Evolutionary conservation across 768 basidiomycete genomes (phyloP).

Genomic region (Kwoniella newhampshirensis): DNA sequence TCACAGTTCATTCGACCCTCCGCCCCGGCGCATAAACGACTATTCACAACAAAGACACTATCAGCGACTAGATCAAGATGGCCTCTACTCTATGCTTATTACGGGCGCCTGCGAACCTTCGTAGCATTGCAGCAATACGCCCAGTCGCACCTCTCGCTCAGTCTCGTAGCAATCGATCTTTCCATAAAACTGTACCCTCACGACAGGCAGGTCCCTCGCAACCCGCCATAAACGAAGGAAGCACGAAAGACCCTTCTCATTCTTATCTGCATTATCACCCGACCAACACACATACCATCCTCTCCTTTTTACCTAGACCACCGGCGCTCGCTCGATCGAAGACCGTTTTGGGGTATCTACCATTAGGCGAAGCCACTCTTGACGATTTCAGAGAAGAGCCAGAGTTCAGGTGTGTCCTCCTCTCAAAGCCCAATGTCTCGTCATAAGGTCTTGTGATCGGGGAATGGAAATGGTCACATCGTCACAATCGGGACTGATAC

Average conservation of each 20-base stretch:
- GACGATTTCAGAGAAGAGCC: slow-evolving; percentile 48
- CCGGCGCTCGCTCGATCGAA: slow-evolving; percentile 27
- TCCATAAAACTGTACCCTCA: too few relatives aligned
- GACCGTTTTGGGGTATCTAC: slow-evolving; percentile 48
- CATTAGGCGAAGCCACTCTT: slow-evolving; percentile 30
- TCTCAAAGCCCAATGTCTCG: neutral
- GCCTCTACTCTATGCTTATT: too few relatives aligned
- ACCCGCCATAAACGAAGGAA: neutral
- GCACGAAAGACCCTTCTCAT: slow-evolving; percentile 45
- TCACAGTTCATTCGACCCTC: too few relatives aligned
- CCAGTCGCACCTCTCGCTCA: too few relatives aligned
- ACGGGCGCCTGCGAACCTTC: too few relatives aligned
- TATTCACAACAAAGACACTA: too few relatives aligned
- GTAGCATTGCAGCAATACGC: too few relatives aligned
- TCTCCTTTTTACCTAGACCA: slow-evolving; percentile 44
- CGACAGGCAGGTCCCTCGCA: too few relatives aligned
- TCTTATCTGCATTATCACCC: slow-evolving; percentile 50
- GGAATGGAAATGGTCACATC: neutral
- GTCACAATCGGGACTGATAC: neutral
- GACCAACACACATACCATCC: slow-evolving; percentile 24
- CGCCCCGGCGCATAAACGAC: too few relatives aligned
- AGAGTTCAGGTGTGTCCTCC: slow-evolving; percentile 39
- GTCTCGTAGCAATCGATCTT: neutral
- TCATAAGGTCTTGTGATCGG: too few relatives aligned
- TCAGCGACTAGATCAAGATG: too few relatives aligned